A percentile compares a stretch with the other conserved stretches of the same genome.
phyloP scores from a whole-genome alignment of 345 rosid genomes.

The Melaleuca alternifolia region DNA sequence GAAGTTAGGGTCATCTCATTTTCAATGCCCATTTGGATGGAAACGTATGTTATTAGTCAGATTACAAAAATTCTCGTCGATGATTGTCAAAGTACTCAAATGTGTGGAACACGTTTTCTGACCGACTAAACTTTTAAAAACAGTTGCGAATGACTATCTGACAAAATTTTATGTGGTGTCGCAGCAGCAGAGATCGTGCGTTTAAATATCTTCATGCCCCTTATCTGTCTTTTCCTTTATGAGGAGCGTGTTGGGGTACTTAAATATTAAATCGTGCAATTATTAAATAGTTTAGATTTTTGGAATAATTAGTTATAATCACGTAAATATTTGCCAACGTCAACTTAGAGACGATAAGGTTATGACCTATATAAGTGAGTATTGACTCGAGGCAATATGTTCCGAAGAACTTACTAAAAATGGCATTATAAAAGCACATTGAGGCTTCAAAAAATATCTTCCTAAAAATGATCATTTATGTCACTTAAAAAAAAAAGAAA shows the following conservation, averaged over 20 bases:
- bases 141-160: fast-evolving
- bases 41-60: neutral
- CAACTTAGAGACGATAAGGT: neutral
- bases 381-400: neutral
- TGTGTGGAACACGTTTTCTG: too few relatives aligned
- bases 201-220: neutral
- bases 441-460: too few relatives aligned
- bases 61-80: neutral
- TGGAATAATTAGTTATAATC: neutral
- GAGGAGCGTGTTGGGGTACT: neutral
- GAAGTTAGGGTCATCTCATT: neutral
- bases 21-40: neutral
- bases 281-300: neutral
- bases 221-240: neutral
- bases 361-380: neutral
- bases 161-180: neutral
- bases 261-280: neutral
- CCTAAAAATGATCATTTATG: too few relatives aligned
- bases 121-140: neutral
- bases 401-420: neutral
- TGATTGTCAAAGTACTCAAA: neutral
- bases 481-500: too few relatives aligned
- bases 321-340: neutral
- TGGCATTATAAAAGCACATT: neutral
- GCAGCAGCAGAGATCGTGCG: fast-evolving